phyloP scores from a whole-genome alignment of 371 early-diverging fungal genomes.

The Mucor indicus region DNA sequence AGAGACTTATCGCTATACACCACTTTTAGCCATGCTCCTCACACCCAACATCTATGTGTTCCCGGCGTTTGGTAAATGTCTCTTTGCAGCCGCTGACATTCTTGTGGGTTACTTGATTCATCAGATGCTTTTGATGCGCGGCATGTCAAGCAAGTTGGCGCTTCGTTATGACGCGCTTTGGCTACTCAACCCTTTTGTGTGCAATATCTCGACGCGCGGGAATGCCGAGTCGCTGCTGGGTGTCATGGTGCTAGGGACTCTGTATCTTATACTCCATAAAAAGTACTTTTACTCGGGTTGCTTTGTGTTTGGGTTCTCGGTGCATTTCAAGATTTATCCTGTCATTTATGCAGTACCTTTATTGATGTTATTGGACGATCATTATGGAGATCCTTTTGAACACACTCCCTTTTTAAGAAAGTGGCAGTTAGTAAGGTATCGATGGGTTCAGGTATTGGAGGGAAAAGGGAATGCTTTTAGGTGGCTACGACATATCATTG shows the following conservation, averaged over 20 bases:
- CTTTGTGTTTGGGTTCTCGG: slow-evolving; percentile 83
- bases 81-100: slow-evolving; percentile 84
- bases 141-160: slow-evolving; percentile 49
- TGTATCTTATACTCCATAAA: slow-evolving; percentile 66
- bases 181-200: slow-evolving; percentile 94
- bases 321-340: slow-evolving; percentile 97
- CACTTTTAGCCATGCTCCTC: slow-evolving; percentile 82
- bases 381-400: slow-evolving; percentile 29
- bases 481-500: not conserved
- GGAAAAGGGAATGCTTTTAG: not conserved
- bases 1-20: slow-evolving; percentile 96
- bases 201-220: slow-evolving; percentile 94
- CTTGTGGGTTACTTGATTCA: slow-evolving; percentile 69
- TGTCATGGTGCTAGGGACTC: slow-evolving; percentile 69
- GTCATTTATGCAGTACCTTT: slow-evolving; percentile 87
- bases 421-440: slow-evolving; percentile 20
- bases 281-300: slow-evolving; percentile 55
- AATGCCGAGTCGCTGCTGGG: slow-evolving; percentile 88
- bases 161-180: slow-evolving; percentile 63
- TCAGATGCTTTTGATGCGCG: slow-evolving; percentile 52
- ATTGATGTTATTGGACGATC: slow-evolving; percentile 55
- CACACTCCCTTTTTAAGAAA: slow-evolving; percentile 25
- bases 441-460: slow-evolving; percentile 10
- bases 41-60: slow-evolving; percentile 76
- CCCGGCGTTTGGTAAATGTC: slow-evolving; percentile 81